Evolutionary conservation across 108 stramenopile genomes (phyloP).

Genomic region (Pinguiococcus pyrenoidosus): DNA sequence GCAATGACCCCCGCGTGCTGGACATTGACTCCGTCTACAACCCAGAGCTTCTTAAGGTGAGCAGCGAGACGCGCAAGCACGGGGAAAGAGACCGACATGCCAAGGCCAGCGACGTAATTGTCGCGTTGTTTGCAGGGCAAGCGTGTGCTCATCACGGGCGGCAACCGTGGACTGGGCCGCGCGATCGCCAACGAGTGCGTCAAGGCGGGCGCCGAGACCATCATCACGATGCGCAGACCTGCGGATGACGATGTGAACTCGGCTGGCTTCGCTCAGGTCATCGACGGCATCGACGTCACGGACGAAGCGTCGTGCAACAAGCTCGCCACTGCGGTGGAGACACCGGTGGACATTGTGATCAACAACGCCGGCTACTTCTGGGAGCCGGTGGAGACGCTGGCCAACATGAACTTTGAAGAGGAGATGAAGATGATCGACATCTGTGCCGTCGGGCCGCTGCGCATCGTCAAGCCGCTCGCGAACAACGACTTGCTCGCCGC

Average conservation of each 20-base stretch:
- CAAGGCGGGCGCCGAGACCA: constrained; percentile 54
- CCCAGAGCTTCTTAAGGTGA: too few relatives aligned
- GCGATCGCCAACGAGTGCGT: constrained; percentile 52
- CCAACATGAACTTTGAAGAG: constrained; percentile 65
- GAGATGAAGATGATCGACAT: constrained; percentile 74
- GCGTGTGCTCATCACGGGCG: constrained; percentile 67
- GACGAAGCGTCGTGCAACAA: constrained; percentile 53
- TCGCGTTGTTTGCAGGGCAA: constrained; percentile 48
- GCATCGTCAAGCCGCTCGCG: constrained; percentile 56
- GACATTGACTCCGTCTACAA: too few relatives aligned
- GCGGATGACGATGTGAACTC: constrained; percentile 22
- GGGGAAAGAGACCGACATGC: constrained; percentile 46
- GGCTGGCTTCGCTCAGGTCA: constrained; percentile 17
- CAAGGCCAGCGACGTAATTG: constrained; percentile 50
- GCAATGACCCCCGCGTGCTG: not conserved
- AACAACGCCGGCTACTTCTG: constrained; percentile 78
- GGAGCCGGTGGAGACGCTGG: constrained; percentile 53
- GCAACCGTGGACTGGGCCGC: constrained; percentile 66
- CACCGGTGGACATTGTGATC: constrained; percentile 59
- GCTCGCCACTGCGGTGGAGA: constrained; percentile 47
- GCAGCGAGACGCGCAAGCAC: not conserved
- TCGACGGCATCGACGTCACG: constrained; percentile 62
- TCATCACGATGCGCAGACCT: constrained; percentile 51
- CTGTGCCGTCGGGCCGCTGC: constrained; percentile 68
- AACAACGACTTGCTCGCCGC: constrained; percentile 45